Conservation (phyloP, 2,329 filamentous ascomycete species). For the Penicillium sp. region DNA sequence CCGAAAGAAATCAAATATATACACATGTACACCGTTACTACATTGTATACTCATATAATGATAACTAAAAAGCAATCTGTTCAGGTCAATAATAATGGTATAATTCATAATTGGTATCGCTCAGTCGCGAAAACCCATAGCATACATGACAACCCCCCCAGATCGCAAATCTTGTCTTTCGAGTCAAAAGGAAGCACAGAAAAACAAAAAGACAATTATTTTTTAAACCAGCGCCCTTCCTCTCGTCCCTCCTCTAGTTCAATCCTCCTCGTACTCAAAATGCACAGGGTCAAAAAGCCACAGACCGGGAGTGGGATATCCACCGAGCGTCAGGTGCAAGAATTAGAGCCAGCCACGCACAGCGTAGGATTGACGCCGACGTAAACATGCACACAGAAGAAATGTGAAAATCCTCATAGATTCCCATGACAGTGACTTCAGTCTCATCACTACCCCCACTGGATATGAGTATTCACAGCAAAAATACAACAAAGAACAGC, state of each 20-base stretch:
- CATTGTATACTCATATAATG: background rate
- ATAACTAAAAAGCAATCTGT: background rate
- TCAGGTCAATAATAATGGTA: constrained; percentile 1
- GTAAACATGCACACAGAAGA: constrained; percentile 25
- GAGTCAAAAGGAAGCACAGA: background rate
- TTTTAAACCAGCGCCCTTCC: background rate
- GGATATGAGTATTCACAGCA: background rate
- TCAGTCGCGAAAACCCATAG: background rate
- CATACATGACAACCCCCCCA: constrained; percentile 7
- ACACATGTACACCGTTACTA: background rate
- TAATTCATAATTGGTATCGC: constrained; percentile 6
- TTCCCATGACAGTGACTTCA: constrained; percentile 4
- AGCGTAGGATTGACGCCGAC: constrained; percentile 20
- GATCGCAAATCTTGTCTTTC: constrained; percentile 8
- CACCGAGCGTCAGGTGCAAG: constrained; percentile 2
- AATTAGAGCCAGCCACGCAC: constrained; percentile 20
- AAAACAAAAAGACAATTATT: constrained; percentile 6
- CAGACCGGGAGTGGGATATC: background rate
- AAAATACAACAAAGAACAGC: background rate
- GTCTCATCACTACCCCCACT: background rate
- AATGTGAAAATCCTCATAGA: constrained; percentile 14
- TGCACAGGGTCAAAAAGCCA: background rate
- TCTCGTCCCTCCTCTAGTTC: background rate
- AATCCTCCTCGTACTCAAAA: background rate
- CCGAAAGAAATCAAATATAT: background rate